Evolutionary conservation across 78 protist species (phyloP).

Genomic region (Tieghemostelium lacteum): DNA sequence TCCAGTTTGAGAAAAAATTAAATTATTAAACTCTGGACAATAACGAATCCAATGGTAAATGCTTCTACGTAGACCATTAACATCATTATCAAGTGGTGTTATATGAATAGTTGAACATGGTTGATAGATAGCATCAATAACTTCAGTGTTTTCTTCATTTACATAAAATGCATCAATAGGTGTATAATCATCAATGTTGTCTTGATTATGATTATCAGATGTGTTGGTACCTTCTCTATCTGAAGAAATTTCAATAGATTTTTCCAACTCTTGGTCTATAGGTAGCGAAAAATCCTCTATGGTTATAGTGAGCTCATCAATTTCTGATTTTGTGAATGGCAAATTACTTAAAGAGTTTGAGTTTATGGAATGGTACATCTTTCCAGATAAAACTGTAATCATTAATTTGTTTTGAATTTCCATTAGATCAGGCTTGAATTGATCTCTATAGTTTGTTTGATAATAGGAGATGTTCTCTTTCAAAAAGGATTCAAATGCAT

Average conservation of each 20-base stretch:
- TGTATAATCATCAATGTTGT: too few relatives aligned
- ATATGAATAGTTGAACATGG: too few relatives aligned
- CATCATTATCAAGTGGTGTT: too few relatives aligned
- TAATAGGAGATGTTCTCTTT: constrained; percentile 22
- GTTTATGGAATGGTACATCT: background rate
- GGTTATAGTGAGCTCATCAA: background rate
- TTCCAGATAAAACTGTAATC: constrained; percentile 28
- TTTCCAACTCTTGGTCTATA: background rate
- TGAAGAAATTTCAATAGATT: background rate
- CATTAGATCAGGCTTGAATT: constrained; percentile 2
- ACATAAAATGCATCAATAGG: too few relatives aligned
- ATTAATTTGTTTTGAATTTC: constrained; percentile 17
- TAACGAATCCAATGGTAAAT: too few relatives aligned
- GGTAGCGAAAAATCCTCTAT: background rate
- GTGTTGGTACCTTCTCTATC: background rate
- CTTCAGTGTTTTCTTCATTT: too few relatives aligned
- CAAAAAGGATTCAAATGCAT: constrained; percentile 6
- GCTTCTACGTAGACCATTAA: too few relatives aligned
- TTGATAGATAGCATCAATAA: too few relatives aligned
- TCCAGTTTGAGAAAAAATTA: too few relatives aligned
- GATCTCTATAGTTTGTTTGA: background rate
- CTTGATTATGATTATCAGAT: background rate
- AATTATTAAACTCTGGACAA: too few relatives aligned
- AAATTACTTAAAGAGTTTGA: background rate
- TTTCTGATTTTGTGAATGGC: background rate